phyloP scores from a whole-genome alignment of 2,329 filamentous ascomycete species.

The Neonectria coccinea region DNA sequence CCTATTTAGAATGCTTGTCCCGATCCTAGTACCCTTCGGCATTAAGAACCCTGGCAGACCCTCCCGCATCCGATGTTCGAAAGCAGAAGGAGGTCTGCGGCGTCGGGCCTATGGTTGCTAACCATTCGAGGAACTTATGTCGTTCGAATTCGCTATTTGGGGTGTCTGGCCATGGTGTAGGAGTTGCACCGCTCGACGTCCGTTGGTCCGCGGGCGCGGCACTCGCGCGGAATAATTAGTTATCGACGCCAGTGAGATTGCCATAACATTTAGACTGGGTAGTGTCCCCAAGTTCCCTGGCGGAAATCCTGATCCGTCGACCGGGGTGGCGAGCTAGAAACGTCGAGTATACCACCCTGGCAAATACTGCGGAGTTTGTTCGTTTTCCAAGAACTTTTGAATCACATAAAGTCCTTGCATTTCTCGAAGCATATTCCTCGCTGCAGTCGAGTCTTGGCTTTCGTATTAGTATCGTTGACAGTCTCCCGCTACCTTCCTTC shows the following conservation, averaged over 20 bases:
- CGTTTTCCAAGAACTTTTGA: neutral
- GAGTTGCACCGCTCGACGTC: neutral
- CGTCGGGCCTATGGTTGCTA: constrained; percentile 1
- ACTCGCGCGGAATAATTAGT: neutral
- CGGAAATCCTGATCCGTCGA: neutral
- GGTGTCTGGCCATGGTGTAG: neutral
- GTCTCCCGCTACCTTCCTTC: constrained; percentile 40
- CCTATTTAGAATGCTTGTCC: constrained; percentile 15
- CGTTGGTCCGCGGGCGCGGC: neutral
- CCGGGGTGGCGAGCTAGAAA: neutral
- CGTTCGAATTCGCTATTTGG: constrained; percentile 2
- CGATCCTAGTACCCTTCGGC: constrained; percentile 9
- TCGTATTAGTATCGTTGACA: neutral
- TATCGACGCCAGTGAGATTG: neutral
- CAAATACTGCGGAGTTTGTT: neutral
- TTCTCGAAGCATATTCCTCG: neutral
- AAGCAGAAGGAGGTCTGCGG: constrained; percentile 18
- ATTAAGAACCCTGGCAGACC: constrained; percentile 6
- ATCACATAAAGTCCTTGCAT: neutral
- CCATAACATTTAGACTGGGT: neutral
- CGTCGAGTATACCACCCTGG: neutral
- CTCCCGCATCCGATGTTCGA: constrained; percentile 8
- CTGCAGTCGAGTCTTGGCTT: constrained; percentile 11
- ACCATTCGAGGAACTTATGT: constrained; percentile 22
- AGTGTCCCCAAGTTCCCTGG: neutral